Evolutionary conservation across 306 rosid species (phyloP).

Genomic region (Quercus rubra): DNA sequence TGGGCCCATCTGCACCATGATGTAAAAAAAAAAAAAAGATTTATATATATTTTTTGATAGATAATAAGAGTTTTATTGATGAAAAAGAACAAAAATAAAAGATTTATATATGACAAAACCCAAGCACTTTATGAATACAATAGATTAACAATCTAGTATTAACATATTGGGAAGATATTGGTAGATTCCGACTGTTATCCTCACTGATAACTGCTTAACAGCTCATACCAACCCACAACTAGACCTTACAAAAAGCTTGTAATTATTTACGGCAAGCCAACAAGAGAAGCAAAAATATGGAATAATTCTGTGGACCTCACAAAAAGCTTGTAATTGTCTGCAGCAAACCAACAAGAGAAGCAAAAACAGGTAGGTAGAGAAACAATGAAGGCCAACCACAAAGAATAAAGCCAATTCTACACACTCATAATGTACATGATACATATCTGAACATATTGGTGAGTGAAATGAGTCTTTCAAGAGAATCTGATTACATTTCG

Average conservation of each 20-base stretch:
- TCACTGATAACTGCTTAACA: not conserved
- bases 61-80: no score
- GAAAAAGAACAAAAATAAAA: not conserved
- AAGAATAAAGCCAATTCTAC: not conserved
- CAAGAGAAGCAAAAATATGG: not conserved
- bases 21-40: constrained; percentile 15
- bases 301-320: not conserved
- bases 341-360: not conserved
- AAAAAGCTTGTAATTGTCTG: not conserved
- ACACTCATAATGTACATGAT: not conserved
- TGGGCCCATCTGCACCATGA: constrained; percentile 39
- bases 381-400: not conserved
- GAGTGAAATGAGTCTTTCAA: not conserved
- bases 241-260: not conserved
- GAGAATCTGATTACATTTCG: not conserved
- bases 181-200: not conserved
- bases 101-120: not conserved
- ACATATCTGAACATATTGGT: not conserved
- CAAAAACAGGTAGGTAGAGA: not conserved
- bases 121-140: not conserved
- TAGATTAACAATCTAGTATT: not conserved
- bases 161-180: not conserved
- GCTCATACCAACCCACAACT: not conserved
- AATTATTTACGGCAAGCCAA: not conserved
- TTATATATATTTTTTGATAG: not conserved